Percentiles rank a stretch among this genome's conserved stretches.
Evolutionary conservation across 169 alveolate species (phyloP).

Genomic region (Plasmodium relictum): DNA sequence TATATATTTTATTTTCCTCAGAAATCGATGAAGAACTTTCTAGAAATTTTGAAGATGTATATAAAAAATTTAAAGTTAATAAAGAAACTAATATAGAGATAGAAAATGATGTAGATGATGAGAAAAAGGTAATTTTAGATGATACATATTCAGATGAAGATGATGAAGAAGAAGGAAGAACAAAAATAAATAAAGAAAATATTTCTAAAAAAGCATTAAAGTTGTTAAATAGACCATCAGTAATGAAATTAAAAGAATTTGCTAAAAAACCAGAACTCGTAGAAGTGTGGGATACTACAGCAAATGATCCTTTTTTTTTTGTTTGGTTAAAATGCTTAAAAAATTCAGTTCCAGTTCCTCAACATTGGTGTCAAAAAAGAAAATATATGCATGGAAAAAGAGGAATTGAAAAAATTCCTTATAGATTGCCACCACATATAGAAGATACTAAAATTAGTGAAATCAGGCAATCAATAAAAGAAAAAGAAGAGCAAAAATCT

Average conservation of each 20-base stretch:
- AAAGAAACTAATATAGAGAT: slow-evolving; percentile 36
- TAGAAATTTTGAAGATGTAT: slow-evolving; percentile 58
- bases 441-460: slow-evolving; percentile 93
- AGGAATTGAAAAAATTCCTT: slow-evolving; percentile 96
- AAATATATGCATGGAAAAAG: slow-evolving; percentile 96
- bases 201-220: slow-evolving; percentile 69
- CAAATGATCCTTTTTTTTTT: slow-evolving; percentile 96
- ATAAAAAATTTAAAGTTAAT: slow-evolving; percentile 32
- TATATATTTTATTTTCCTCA: neutral
- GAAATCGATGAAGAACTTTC: slow-evolving; percentile 24
- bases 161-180: slow-evolving; percentile 15
- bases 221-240: slow-evolving; percentile 77
- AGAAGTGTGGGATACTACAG: slow-evolving; percentile 96
- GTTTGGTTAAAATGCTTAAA: slow-evolving; percentile 95
- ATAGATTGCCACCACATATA: slow-evolving; percentile 94
- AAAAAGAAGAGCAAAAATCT: slow-evolving; percentile 95
- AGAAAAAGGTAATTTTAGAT: slow-evolving; percentile 2
- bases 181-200: slow-evolving; percentile 21
- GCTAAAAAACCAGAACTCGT: slow-evolving; percentile 92
- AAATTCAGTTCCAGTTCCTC: slow-evolving; percentile 98
- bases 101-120: slow-evolving; percentile 27
- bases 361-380: slow-evolving; percentile 98
- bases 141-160: slow-evolving; percentile 41
- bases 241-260: slow-evolving; percentile 77
- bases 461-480: slow-evolving; percentile 92